Evolutionary conservation across 257 asterid genomes (phyloP).

Genomic region (Buddleja alternifolia): DNA sequence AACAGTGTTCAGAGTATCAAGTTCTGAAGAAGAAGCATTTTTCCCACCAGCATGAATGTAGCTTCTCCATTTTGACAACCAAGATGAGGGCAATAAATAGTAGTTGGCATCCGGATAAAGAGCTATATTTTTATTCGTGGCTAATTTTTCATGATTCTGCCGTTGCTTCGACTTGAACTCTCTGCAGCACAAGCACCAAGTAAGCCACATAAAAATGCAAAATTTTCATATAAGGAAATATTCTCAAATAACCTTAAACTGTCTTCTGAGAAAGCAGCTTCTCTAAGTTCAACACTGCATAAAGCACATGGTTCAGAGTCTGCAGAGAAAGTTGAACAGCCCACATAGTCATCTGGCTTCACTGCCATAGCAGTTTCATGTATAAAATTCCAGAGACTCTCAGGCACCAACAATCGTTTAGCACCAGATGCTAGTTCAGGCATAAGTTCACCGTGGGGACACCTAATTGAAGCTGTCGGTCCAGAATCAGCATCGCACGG

Average conservation of each 20-base stretch:
- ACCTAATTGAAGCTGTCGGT: conserved; percentile 91
- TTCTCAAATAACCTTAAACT: conserved; percentile 63
- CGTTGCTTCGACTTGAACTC: conserved; percentile 84
- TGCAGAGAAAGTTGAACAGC: conserved; percentile 65
- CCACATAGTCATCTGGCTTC: conserved; percentile 73
- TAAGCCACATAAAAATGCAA: conserved; percentile 35
- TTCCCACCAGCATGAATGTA: conserved; percentile 73
- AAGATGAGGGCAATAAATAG: conserved; percentile 78
- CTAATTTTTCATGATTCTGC: conserved; percentile 84
- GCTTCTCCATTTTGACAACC: conserved; percentile 88
- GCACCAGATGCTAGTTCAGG: conserved; percentile 95
- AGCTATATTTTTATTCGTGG: conserved; percentile 55
- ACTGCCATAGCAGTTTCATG: conserved; percentile 69
- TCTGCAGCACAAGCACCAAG: conserved; percentile 57
- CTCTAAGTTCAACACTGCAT: conserved; percentile 70
- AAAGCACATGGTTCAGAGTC: conserved; percentile 76
- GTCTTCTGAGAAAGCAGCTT: conserved; percentile 88
- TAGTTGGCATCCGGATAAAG: conserved; percentile 62
- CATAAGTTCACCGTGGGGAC: conserved; percentile 89
- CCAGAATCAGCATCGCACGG: conserved; percentile 96
- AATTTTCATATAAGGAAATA: conserved; percentile 27
- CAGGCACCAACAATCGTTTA: conserved; percentile 77
- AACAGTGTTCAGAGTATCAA: conserved; percentile 59
- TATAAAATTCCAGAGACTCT: conserved; percentile 81
- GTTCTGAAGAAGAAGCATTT: conserved; percentile 60